Conservation (phyloP, 2,329 filamentous ascomycete genomes). For the Botrytis pseudocinerea region DNA sequence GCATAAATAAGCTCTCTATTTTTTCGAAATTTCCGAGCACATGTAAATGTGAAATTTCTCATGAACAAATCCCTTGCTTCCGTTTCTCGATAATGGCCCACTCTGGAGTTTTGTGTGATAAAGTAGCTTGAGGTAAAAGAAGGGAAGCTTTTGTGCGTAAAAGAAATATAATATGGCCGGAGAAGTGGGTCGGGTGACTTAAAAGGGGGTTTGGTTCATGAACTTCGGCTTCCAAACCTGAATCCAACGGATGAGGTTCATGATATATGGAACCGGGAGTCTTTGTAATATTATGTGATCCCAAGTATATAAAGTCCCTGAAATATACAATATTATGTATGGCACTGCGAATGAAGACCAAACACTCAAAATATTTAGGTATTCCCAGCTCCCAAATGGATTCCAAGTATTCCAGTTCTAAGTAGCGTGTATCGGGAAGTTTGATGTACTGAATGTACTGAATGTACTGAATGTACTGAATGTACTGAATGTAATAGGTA, state of each 20-base stretch:
- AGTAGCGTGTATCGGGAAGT: neutral
- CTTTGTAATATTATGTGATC: neutral
- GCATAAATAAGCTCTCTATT: no score
- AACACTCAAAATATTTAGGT: neutral
- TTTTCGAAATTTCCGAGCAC: neutral
- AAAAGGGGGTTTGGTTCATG: neutral
- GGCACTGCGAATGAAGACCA: neutral
- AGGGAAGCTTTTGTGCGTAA: neutral
- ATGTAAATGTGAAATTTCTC: accelerated
- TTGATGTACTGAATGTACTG: no score
- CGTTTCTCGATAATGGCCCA: accelerated
- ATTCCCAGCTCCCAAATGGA: neutral
- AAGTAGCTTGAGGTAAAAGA: neutral
- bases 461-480: no score
- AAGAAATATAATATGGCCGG: neutral
- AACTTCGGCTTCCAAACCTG: no score
- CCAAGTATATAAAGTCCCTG: neutral
- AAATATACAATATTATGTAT: neutral
- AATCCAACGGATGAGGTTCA: neutral
- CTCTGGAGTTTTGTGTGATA: neutral
- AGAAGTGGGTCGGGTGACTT: neutral
- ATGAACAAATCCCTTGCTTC: neutral
- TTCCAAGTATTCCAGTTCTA: neutral
- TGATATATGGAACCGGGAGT: neutral
- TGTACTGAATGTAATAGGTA: no score